Evolutionary conservation across 2,329 filamentous ascomycete genomes (phyloP).

Genomic region (Balansia obtecta): DNA sequence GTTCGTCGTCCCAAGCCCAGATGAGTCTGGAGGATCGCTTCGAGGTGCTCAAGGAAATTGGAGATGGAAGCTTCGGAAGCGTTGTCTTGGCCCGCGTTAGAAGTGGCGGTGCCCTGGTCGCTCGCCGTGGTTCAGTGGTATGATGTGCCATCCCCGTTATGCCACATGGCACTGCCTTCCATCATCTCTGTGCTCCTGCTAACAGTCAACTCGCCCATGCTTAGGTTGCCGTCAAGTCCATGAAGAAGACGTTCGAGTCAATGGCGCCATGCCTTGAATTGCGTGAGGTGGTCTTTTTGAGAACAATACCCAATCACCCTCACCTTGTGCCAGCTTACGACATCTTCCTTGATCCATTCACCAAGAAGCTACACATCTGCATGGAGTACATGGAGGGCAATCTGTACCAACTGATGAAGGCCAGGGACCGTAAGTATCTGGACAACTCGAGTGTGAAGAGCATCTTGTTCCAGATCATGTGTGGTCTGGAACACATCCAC

Average conservation of each 20-base stretch:
- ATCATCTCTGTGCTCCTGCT: slow-evolving; percentile 1
- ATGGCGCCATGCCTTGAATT: slow-evolving; percentile 84
- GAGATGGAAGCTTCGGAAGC: slow-evolving; percentile 96
- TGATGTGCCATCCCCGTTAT: slow-evolving; percentile 25
- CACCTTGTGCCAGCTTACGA: slow-evolving; percentile 96
- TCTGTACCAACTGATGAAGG: slow-evolving; percentile 97
- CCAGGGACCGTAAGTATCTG: slow-evolving; percentile 85
- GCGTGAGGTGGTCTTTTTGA: slow-evolving; percentile 91
- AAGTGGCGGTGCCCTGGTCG: slow-evolving; percentile 77
- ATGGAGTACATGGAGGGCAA: slow-evolving; percentile 99
- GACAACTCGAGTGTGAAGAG: slow-evolving; percentile 92
- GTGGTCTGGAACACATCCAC: slow-evolving; percentile 93
- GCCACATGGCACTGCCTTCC: slow-evolving; percentile 7
- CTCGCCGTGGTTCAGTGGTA: slow-evolving; percentile 86
- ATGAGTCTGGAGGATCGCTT: slow-evolving; percentile 82
- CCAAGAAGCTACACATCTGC: slow-evolving; percentile 89
- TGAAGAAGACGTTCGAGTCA: slow-evolving; percentile 99
- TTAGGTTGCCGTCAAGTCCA: slow-evolving; percentile 96
- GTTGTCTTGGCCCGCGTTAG: slow-evolving; percentile 86
- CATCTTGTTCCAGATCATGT: slow-evolving; percentile 93
- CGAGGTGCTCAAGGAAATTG: slow-evolving; percentile 94
- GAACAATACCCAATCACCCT: slow-evolving; percentile 73
- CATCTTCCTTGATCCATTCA: slow-evolving; percentile 94
- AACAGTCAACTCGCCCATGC: not conserved
- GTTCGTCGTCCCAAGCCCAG: slow-evolving; percentile 48